Percentiles rank a stretch among this genome's conserved stretches.
Evolutionary conservation across 371 early-diverging fungal genomes (phyloP).

Genomic region (Saksenaea vasiformis): DNA sequence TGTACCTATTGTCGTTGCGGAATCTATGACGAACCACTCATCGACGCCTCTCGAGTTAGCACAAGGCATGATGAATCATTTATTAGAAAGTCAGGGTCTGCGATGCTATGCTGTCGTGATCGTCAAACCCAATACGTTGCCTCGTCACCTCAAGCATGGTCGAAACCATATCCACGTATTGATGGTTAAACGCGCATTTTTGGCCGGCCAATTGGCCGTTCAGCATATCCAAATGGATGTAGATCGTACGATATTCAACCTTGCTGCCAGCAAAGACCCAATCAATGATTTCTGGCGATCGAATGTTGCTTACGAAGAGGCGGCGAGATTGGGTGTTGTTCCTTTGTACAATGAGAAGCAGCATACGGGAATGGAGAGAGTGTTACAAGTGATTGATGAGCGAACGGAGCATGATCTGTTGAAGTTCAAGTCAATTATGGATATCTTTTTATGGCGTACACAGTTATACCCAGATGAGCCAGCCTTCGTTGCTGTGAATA

Average conservation of each 20-base stretch:
- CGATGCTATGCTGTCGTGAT: conserved; percentile 59
- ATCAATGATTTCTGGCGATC: conserved; percentile 34
- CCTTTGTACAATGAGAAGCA: conserved; percentile 56
- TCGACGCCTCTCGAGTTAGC: conserved; percentile 52
- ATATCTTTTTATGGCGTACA: conserved; percentile 67
- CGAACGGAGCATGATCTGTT: conserved; percentile 61
- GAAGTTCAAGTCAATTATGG: conserved; percentile 58
- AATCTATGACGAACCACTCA: conserved; percentile 45
- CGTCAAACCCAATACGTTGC: conserved; percentile 57
- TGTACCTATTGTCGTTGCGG: conserved; percentile 68
- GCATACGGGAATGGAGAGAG: conserved; percentile 67
- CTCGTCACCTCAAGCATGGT: conserved; percentile 69
- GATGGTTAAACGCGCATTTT: conserved; percentile 59
- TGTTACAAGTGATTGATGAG: conserved; percentile 59
- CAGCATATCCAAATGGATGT: conserved; percentile 48
- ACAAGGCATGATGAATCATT: conserved; percentile 57
- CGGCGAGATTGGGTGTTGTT: conserved; percentile 22
- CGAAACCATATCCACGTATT: conserved; percentile 58
- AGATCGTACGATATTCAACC: conserved; percentile 50
- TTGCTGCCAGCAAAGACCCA: conserved; percentile 50
- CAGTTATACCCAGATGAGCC: conserved; percentile 58
- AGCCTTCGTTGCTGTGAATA: conserved; percentile 41
- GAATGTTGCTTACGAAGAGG: conserved; percentile 19
- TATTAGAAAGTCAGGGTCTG: conserved; percentile 56
- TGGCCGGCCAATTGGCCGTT: conserved; percentile 53